Conservation (phyloP, 768 basidiomycete species). For the Trametes punicea region DNA sequence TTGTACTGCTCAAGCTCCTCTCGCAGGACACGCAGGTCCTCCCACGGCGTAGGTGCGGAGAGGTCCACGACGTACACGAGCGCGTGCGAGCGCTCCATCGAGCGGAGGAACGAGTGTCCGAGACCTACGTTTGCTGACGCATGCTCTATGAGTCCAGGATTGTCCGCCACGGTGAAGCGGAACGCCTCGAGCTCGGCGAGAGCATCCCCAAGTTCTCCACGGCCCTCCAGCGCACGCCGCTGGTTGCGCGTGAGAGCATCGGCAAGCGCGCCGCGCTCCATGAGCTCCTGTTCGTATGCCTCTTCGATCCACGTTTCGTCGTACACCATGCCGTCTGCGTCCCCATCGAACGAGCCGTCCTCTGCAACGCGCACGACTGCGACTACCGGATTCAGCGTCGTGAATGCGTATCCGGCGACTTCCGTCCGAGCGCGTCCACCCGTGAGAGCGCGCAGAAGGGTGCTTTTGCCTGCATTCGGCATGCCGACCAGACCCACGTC, state of each 20-base stretch:
- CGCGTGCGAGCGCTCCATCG: constrained; percentile 88
- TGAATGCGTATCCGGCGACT: constrained; percentile 91
- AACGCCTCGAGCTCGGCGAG: constrained; percentile 53
- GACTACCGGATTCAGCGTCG: constrained; percentile 91
- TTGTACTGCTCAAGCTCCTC: constrained; percentile 86
- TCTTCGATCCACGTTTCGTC: constrained; percentile 67
- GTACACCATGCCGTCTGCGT: constrained; percentile 46
- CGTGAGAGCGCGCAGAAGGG: constrained; percentile 84
- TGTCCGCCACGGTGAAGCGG: constrained; percentile 95
- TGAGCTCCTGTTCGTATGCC: constrained; percentile 39
- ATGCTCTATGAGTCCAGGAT: constrained; percentile 84
- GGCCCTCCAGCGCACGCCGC: constrained; percentile 6
- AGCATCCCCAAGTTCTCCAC: constrained; percentile 6
- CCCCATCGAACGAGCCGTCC: constrained; percentile 73
- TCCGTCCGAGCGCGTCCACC: constrained; percentile 80
- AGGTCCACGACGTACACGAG: constrained; percentile 94
- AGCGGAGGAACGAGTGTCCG: constrained; percentile 89
- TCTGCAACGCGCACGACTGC: constrained; percentile 84
- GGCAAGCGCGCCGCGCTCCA: constrained; percentile 52
- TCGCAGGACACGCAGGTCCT: constrained; percentile 66
- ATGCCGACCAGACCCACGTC: constrained; percentile 96
- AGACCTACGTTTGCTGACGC: constrained; percentile 90
- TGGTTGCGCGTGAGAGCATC: constrained; percentile 52
- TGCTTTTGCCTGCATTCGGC: constrained; percentile 94
- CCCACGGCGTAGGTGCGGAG: constrained; percentile 67